These are phyloP conservation scores for Saccharomycopsis sp. DNA, from an alignment of 805 yeast genomes.

Conservation along the genomic window DNA sequence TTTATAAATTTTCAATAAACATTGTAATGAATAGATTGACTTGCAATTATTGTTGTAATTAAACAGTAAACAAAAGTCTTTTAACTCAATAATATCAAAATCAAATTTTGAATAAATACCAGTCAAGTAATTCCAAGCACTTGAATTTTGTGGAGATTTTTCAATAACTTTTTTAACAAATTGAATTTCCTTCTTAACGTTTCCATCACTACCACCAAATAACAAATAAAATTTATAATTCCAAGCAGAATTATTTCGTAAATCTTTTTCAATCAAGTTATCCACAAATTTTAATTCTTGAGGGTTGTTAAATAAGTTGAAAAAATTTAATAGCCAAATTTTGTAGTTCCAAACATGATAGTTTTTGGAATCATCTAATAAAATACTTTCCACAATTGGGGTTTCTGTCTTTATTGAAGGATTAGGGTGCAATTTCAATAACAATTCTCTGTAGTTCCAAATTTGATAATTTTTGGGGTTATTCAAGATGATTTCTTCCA, in stretches of 20 bases:
- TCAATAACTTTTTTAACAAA: slow-evolving; percentile 41
- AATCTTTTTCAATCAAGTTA: slow-evolving; percentile 44
- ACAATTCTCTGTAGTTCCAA: slow-evolving; percentile 84
- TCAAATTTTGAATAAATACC: slow-evolving; percentile 38
- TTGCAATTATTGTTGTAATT: slow-evolving; percentile 24
- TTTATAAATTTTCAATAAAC: slow-evolving; percentile 41
- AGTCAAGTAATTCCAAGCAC: slow-evolving; percentile 74
- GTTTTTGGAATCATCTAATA: slow-evolving; percentile 75
- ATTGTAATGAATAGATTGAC: slow-evolving; percentile 45
- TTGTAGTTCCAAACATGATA: slow-evolving; percentile 95
- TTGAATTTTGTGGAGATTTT: slow-evolving; percentile 67
- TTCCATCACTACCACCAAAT: slow-evolving; percentile 18
- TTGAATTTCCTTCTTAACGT: slow-evolving; percentile 36
- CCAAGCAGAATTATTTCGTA: slow-evolving; percentile 92
- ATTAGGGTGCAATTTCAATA: slow-evolving; percentile 31
- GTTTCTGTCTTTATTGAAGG: slow-evolving; percentile 45
- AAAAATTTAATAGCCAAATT: slow-evolving; percentile 66
- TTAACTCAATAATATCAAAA: slow-evolving; percentile 28
- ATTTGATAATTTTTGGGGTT: slow-evolving; percentile 91
- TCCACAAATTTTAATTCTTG: slow-evolving; percentile 45
- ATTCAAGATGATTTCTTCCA: slow-evolving; percentile 60
- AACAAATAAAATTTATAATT: slow-evolving; percentile 59
- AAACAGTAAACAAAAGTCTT: slow-evolving; percentile 35
- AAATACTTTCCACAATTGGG: slow-evolving; percentile 55
- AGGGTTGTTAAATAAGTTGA: slow-evolving; percentile 33